These are phyloP conservation scores for Naganishia vishniacii DNA, from an alignment of 768 basidiomycete genomes.

Conservation along the genomic window DNA sequence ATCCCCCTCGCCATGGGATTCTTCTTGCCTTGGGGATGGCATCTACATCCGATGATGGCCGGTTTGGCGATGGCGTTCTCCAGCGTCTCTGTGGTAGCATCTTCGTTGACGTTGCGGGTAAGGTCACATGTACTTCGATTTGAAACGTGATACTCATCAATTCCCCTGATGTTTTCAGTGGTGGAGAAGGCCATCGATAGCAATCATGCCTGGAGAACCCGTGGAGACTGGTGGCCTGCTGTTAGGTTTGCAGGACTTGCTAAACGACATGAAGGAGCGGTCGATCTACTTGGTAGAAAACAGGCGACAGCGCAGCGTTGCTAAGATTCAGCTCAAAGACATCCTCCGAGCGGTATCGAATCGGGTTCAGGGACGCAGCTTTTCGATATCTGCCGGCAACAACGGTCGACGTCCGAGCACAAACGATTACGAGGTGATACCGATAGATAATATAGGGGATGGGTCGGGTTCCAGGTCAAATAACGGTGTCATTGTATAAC, in stretches of 20 bases:
- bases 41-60: slow-evolving; percentile 96
- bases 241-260: slow-evolving; percentile 52
- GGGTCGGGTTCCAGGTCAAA: not conserved
- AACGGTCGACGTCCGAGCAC: not conserved
- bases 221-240: slow-evolving; percentile 49
- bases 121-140: slow-evolving; percentile 24
- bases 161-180: slow-evolving; percentile 32
- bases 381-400: not conserved
- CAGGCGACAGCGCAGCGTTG: slow-evolving; percentile 7
- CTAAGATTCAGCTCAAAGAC: slow-evolving; percentile 1
- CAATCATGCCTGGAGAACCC: slow-evolving; percentile 59
- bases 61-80: slow-evolving; percentile 99
- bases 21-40: slow-evolving; percentile 82
- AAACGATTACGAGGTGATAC: slow-evolving; percentile 23
- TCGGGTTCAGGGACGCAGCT: slow-evolving; percentile 5
- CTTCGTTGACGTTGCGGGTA: slow-evolving; percentile 73
- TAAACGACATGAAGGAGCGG: slow-evolving; percentile 53
- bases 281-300: slow-evolving; percentile 6
- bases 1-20: slow-evolving; percentile 98
- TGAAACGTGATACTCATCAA: slow-evolving; percentile 13
- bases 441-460: slow-evolving; percentile 6
- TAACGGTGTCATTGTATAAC: slow-evolving; percentile 4
- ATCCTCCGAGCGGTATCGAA: slow-evolving; percentile 6
- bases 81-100: slow-evolving; percentile 88
- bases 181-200: slow-evolving; percentile 45